Evolutionary conservation across 768 basidiomycete species (phyloP).

Genomic region (Mycena sanguinolenta): DNA sequence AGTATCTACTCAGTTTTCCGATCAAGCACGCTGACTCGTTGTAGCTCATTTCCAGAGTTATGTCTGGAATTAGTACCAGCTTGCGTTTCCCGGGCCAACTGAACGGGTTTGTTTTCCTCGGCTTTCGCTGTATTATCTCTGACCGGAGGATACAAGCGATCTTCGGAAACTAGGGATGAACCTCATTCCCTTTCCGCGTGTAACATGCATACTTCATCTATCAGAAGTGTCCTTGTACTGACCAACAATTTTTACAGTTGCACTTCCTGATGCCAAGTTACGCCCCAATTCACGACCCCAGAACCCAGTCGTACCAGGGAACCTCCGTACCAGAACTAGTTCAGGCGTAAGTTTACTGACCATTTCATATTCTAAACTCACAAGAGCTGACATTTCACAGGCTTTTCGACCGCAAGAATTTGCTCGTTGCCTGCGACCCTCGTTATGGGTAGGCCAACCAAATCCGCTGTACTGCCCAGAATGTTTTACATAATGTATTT

Average conservation of each 20-base stretch:
- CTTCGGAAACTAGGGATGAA: constrained; percentile 94
- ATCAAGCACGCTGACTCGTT: constrained; percentile 15
- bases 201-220: constrained; percentile 49
- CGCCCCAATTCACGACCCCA: constrained; percentile 86
- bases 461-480: constrained; percentile 1
- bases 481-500: background rate
- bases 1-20: constrained; percentile 35
- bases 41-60: constrained; percentile 86
- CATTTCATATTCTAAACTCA: background rate
- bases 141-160: constrained; percentile 62
- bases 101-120: constrained; percentile 71
- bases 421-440: constrained; percentile 88
- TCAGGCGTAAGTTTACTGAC: constrained; percentile 73
- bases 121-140: background rate
- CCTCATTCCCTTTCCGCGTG: constrained; percentile 95
- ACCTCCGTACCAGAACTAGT: constrained; percentile 79
- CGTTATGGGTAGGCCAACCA: constrained; percentile 67
- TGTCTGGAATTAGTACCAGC: constrained; percentile 95
- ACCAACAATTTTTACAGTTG: constrained; percentile 63
- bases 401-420: constrained; percentile 83
- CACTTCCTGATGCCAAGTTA: constrained; percentile 98
- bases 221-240: background rate
- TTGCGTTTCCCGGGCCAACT: constrained; percentile 94
- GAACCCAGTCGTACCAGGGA: constrained; percentile 70
- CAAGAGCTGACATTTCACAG: constrained; percentile 50